Percentiles rank a stretch among this genome's conserved stretches.
Evolutionary conservation across 345 rosid genomes (phyloP).

Genomic region (Populus davidiana): DNA sequence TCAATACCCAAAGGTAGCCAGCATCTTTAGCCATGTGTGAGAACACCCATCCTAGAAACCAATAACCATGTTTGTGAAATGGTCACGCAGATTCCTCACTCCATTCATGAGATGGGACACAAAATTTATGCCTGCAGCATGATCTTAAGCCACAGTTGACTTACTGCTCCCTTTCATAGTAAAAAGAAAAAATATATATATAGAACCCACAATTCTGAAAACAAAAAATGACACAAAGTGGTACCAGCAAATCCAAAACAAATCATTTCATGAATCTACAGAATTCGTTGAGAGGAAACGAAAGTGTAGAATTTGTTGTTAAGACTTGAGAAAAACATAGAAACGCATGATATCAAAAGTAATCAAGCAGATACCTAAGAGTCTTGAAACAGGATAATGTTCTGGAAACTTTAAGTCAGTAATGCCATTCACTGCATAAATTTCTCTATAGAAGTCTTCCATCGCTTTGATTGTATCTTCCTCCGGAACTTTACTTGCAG

Average conservation of each 20-base stretch:
- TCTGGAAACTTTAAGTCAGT: conserved; percentile 62
- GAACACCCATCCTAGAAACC: background rate
- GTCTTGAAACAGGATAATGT: conserved; percentile 79
- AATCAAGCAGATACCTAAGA: conserved; percentile 45
- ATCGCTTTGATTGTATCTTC: conserved; percentile 84
- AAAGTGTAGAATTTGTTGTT: background rate
- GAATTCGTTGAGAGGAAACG: background rate
- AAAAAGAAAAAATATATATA: background rate
- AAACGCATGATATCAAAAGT: background rate
- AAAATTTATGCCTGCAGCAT: background rate
- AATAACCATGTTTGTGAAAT: background rate
- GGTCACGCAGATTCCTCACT: background rate
- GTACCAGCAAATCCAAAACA: background rate
- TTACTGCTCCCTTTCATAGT: background rate
- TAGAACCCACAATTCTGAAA: background rate
- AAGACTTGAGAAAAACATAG: background rate
- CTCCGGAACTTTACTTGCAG: conserved; percentile 86
- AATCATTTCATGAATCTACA: background rate
- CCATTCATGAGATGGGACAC: background rate
- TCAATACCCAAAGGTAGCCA: background rate
- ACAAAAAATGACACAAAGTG: background rate
- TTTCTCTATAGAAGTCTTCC: conserved; percentile 82
- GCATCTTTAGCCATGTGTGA: background rate
- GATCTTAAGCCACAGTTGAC: background rate
- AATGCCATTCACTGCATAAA: conserved; percentile 65